Evolutionary conservation across 345 rosid genomes (phyloP).

Genomic region (Eucalyptus polyanthemos): DNA sequence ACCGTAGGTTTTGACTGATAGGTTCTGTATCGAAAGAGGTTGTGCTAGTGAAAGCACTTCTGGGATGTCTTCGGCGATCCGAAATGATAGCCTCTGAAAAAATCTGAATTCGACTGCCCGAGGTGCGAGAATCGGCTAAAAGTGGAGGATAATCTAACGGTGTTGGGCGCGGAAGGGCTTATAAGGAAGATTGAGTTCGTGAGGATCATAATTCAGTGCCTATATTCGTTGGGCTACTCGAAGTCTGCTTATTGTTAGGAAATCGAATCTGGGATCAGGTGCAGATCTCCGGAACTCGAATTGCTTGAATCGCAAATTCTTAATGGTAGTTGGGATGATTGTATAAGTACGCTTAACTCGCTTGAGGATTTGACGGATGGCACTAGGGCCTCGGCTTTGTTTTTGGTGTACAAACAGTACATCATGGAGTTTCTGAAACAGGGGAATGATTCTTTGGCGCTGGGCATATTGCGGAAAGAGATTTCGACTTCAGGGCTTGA

Average conservation of each 20-base stretch:
- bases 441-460: slow-evolving; percentile 48
- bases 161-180: slow-evolving; percentile 52
- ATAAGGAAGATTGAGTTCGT: slow-evolving; percentile 53
- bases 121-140: background rate
- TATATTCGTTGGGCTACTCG: slow-evolving; percentile 63
- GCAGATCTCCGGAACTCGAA: slow-evolving; percentile 31
- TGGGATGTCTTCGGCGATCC: background rate
- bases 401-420: slow-evolving; percentile 56
- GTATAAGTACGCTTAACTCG: slow-evolving; percentile 25
- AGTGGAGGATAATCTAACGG: slow-evolving; percentile 23
- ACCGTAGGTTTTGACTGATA: background rate
- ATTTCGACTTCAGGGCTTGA: slow-evolving; percentile 36
- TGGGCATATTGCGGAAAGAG: slow-evolving; percentile 38
- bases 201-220: slow-evolving; percentile 55
- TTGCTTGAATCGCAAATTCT: slow-evolving; percentile 49
- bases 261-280: slow-evolving; percentile 42
- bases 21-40: background rate
- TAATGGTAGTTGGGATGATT: slow-evolving; percentile 61
- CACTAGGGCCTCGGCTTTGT: slow-evolving; percentile 35
- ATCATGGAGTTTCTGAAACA: slow-evolving; percentile 45
- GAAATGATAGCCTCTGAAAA: background rate
- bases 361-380: slow-evolving; percentile 31
- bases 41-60: background rate
- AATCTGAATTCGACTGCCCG: background rate
- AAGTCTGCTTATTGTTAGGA: slow-evolving; percentile 64